A percentile compares a stretch with the other conserved stretches of the same genome.
phyloP scores from a whole-genome alignment of 2,329 filamentous ascomycete genomes.

The Arthrobotrys sphaeroides region DNA sequence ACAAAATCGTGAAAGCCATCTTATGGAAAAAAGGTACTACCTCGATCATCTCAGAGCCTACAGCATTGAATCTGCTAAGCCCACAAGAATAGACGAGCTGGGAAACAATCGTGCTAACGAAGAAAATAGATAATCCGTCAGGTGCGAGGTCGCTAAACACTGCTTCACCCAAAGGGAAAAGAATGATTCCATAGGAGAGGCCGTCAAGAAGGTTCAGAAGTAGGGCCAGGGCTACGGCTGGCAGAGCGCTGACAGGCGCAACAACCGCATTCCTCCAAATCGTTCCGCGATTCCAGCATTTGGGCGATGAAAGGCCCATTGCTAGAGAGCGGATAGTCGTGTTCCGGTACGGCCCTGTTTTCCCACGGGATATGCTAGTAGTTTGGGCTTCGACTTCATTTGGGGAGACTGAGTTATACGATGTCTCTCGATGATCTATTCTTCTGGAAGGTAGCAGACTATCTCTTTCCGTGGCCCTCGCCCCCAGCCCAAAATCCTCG shows the following conservation, averaged over 20 bases:
- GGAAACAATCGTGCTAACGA: slow-evolving; percentile 94
- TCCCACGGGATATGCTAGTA: slow-evolving; percentile 53
- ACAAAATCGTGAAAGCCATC: slow-evolving; percentile 90
- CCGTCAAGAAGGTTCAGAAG: slow-evolving; percentile 94
- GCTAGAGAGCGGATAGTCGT: slow-evolving; percentile 33
- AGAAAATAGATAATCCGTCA: slow-evolving; percentile 97
- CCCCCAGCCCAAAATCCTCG: background rate
- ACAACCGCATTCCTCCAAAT: slow-evolving; percentile 73
- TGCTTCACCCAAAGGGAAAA: slow-evolving; percentile 88
- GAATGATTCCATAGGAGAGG: slow-evolving; percentile 85
- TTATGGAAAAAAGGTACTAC: slow-evolving; percentile 89
- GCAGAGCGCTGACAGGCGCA: slow-evolving; percentile 75
- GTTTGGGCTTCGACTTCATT: slow-evolving; percentile 58
- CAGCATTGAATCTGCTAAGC: slow-evolving; percentile 85
- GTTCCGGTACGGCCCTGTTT: slow-evolving; percentile 66
- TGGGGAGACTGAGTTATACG: slow-evolving; percentile 50
- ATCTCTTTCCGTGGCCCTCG: slow-evolving; percentile 20
- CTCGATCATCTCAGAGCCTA: slow-evolving; percentile 87
- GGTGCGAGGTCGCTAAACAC: slow-evolving; percentile 87
- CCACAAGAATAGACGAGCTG: slow-evolving; percentile 87
- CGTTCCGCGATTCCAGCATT: slow-evolving; percentile 73
- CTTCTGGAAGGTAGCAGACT: slow-evolving; percentile 8
- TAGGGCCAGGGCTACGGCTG: slow-evolving; percentile 86
- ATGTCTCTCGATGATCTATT: background rate
- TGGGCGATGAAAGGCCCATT: slow-evolving; percentile 30